Evolutionary conservation across 2,329 filamentous ascomycete genomes (phyloP).

Genomic region (Pleomassaria siparia): DNA sequence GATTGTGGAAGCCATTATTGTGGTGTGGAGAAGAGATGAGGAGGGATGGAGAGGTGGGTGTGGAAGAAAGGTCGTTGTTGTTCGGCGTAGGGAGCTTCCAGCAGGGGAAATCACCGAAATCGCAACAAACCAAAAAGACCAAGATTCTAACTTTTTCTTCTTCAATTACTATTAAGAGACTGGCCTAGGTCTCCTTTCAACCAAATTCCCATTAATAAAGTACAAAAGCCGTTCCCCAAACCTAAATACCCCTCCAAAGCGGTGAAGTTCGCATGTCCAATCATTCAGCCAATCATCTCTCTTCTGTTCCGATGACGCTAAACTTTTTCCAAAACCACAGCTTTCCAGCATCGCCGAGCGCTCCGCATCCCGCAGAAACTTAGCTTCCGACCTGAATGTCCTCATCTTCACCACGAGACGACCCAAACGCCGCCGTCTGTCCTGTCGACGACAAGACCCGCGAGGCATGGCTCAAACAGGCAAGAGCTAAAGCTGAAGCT

Average conservation of each 20-base stretch:
- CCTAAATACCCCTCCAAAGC: conserved; percentile 17
- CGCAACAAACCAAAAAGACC: too few relatives aligned
- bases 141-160: too few relatives aligned
- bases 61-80: background rate
- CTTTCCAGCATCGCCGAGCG: conserved; percentile 5
- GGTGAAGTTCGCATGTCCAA: conserved; percentile 19
- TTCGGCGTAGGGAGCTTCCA: too few relatives aligned
- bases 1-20: conserved; percentile 53
- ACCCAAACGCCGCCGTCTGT: conserved; percentile 54
- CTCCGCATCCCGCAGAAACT: conserved; percentile 5
- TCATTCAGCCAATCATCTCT: conserved; percentile 7
- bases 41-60: background rate
- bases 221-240: background rate
- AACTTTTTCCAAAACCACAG: conserved; percentile 11
- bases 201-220: background rate
- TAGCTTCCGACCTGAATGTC: conserved; percentile 4
- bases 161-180: too few relatives aligned
- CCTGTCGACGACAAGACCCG: conserved; percentile 90
- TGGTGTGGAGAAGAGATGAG: background rate
- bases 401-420: conserved; percentile 23
- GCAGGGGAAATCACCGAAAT: too few relatives aligned
- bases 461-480: conserved; percentile 79
- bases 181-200: background rate
- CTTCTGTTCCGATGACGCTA: conserved; percentile 16
- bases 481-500: conserved; percentile 48